These are phyloP conservation scores for Bryum argenteum DNA, from an alignment of 225 moss, liverwort and hornwort genomes.

Conservation along the genomic window DNA sequence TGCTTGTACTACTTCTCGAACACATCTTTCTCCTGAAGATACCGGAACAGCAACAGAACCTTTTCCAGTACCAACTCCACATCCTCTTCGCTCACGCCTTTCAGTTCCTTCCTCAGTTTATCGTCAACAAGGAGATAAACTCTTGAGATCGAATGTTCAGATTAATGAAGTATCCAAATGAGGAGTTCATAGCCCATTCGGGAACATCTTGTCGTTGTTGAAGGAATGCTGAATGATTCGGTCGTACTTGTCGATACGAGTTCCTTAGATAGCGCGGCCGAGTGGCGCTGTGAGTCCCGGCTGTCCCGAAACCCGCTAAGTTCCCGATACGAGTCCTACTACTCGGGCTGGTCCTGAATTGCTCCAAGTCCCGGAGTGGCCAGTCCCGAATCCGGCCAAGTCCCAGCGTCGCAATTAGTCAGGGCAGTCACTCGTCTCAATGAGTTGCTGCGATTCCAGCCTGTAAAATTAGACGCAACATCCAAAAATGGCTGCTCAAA, in stretches of 20 bases:
- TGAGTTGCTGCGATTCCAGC: slow-evolving; percentile 67
- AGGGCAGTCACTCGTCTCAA: slow-evolving; percentile 67
- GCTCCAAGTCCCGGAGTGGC: too few relatives aligned
- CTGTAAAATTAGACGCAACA: slow-evolving; percentile 66
- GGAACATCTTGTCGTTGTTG: slow-evolving; percentile 72
- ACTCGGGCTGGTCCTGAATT: too few relatives aligned
- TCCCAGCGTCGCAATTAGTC: slow-evolving; percentile 64
- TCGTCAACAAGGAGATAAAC: slow-evolving; percentile 73
- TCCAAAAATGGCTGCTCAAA: slow-evolving; percentile 65
- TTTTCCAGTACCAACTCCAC: slow-evolving; percentile 65
- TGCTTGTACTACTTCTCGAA: slow-evolving; percentile 73
- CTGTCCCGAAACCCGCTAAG: too few relatives aligned
- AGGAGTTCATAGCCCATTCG: slow-evolving; percentile 66
- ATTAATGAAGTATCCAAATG: slow-evolving; percentile 70
- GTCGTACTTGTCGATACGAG: slow-evolving; percentile 75
- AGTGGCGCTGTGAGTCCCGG: too few relatives aligned
- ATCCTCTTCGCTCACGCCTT: slow-evolving; percentile 70
- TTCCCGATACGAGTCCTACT: too few relatives aligned
- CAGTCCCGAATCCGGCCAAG: too few relatives aligned
- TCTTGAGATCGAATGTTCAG: slow-evolving; percentile 64
- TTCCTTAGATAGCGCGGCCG: too few relatives aligned
- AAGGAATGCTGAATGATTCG: slow-evolving; percentile 67
- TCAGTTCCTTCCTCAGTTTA: slow-evolving; percentile 66
- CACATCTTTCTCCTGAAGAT: slow-evolving; percentile 69
- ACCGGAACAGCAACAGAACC: slow-evolving; percentile 71